Evolutionary conservation across 352 stramenopile species (phyloP).

Genomic region (Aphanomyces stellatus): DNA sequence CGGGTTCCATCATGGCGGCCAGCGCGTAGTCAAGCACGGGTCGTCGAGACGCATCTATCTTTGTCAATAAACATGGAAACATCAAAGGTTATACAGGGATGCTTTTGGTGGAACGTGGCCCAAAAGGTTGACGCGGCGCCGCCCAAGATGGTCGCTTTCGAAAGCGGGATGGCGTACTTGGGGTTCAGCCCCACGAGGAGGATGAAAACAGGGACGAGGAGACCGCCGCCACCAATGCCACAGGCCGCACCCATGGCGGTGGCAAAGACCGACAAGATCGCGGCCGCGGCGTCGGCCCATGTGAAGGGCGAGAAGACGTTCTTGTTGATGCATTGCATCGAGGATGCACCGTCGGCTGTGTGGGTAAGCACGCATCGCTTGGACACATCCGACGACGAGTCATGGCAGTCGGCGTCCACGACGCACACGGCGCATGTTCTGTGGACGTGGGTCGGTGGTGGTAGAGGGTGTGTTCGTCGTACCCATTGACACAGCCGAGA

Average conservation of each 20-base stretch:
- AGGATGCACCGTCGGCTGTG: background rate
- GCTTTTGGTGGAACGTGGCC: slow-evolving; percentile 89
- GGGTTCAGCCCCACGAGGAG: slow-evolving; percentile 50
- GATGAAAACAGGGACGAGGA: slow-evolving; percentile 86
- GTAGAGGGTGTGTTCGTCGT: no score
- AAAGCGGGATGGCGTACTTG: slow-evolving; percentile 95
- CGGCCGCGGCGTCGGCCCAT: slow-evolving; percentile 9
- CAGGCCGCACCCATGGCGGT: slow-evolving; percentile 42
- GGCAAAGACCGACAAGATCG: slow-evolving; percentile 21
- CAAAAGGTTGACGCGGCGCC: slow-evolving; percentile 91
- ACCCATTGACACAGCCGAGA: background rate
- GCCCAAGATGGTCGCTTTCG: slow-evolving; percentile 95
- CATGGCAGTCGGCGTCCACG: background rate
- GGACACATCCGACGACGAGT: background rate
- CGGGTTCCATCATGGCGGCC: slow-evolving; percentile 95
- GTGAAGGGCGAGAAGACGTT: slow-evolving; percentile 14
- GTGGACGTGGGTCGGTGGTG: background rate
- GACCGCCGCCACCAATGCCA: slow-evolving; percentile 68
- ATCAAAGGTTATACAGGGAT: slow-evolving; percentile 66
- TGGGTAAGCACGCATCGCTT: background rate
- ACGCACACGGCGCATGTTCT: background rate
- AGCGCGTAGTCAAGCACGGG: slow-evolving; percentile 97
- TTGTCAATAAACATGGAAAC: background rate
- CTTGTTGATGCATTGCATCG: slow-evolving; percentile 4
- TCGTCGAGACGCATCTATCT: background rate